Percentiles rank a stretch among this genome's conserved stretches.
Conservation (phyloP, 2,329 filamentous ascomycete genomes). For the Gaeumannomyces sp. region DNA sequence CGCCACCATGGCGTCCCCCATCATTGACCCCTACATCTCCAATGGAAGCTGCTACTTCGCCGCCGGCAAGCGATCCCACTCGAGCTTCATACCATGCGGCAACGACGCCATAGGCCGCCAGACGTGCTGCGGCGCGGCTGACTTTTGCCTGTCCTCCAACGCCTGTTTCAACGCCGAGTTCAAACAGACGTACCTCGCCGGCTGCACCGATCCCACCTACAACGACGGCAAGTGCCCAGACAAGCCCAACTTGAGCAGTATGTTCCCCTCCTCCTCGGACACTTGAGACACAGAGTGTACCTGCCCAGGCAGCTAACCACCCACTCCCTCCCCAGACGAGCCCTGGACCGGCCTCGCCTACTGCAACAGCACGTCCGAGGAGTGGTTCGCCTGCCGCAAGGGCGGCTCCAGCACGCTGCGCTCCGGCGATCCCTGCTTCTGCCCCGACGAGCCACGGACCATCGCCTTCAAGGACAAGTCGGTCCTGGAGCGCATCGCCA, state of each 20-base stretch:
- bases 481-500: constrained; percentile 21
- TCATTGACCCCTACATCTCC: constrained; percentile 14
- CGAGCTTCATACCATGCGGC: constrained; percentile 18
- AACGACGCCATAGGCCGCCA: constrained; percentile 13
- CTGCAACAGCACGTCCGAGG: constrained; percentile 25
- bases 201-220: constrained; percentile 29
- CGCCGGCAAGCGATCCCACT: constrained; percentile 9
- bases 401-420: constrained; percentile 15
- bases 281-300: neutral
- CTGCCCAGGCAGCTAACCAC: no score
- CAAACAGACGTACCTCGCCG: constrained; percentile 31
- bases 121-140: constrained; percentile 16
- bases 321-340: constrained; percentile 13
- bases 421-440: constrained; percentile 23
- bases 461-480: constrained; percentile 19
- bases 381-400: constrained; percentile 28
- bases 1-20: neutral
- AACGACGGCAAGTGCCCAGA: constrained; percentile 26
- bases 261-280: neutral
- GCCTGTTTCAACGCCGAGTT: constrained; percentile 21
- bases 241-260: constrained; percentile 21
- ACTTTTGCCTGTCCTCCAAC: constrained; percentile 15
- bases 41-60: constrained; percentile 17
- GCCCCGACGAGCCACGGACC: constrained; percentile 22
- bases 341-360: constrained; percentile 29